A percentile compares a stretch with the other conserved stretches of the same genome.
phyloP scores from a whole-genome alignment of 1,139 yeast species.

The Sugiyamaella japonica region DNA sequence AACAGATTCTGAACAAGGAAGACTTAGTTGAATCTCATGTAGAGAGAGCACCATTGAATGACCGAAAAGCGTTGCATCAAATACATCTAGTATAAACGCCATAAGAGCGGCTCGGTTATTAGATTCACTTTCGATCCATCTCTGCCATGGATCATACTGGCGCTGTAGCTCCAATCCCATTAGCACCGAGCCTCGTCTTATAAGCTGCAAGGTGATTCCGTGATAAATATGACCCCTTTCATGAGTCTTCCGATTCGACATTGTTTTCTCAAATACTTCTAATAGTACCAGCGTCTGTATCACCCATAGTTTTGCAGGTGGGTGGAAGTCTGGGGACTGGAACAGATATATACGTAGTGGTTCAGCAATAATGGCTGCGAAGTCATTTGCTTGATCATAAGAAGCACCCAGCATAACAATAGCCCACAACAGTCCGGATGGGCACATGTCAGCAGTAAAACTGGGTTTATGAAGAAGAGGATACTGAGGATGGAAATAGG shows the following conservation, averaged over 20 bases:
- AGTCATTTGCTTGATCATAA: constrained; percentile 39
- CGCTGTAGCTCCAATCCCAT: constrained; percentile 32
- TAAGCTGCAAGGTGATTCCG: constrained; percentile 70
- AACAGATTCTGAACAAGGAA: constrained; percentile 77
- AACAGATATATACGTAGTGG: constrained; percentile 64
- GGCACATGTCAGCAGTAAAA: constrained; percentile 53
- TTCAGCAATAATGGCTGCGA: constrained; percentile 54
- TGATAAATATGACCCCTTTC: constrained; percentile 78
- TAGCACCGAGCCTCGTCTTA: constrained; percentile 70
- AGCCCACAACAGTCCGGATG: constrained; percentile 55
- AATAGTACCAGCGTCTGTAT: constrained; percentile 62
- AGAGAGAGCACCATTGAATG: constrained; percentile 69
- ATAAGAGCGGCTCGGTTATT: constrained; percentile 75
- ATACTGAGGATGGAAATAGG: constrained; percentile 59
- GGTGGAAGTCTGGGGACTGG: constrained; percentile 57
- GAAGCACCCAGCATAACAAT: constrained; percentile 58
- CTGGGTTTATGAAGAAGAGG: constrained; percentile 65
- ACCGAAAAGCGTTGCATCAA: constrained; percentile 78
- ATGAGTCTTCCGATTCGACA: constrained; percentile 50
- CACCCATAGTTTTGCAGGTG: constrained; percentile 61
- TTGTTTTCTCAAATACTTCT: constrained; percentile 68
- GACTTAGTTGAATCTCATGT: constrained; percentile 65
- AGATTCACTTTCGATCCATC: constrained; percentile 78
- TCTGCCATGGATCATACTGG: constrained; percentile 44
- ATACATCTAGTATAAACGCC: constrained; percentile 76